phyloP scores from a whole-genome alignment of 495 filamentous ascomycete genomes.

The Penicillium bovifimosum region DNA sequence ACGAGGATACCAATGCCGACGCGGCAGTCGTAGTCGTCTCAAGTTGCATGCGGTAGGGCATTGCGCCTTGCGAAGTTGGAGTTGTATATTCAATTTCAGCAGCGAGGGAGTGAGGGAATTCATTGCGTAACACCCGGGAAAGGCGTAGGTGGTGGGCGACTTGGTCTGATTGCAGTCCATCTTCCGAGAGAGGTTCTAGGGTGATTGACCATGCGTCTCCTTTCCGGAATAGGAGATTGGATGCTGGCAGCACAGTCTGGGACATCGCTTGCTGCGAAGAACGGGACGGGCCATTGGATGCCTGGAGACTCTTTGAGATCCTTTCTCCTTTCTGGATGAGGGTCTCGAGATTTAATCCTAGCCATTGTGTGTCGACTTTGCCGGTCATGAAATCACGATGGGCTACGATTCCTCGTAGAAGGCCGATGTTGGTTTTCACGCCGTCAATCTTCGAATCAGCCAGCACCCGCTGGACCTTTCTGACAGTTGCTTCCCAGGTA shows the following conservation, averaged over 20 bases:
- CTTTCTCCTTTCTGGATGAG: constrained; percentile 30
- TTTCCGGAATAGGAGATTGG: constrained; percentile 46
- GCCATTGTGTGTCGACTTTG: constrained; percentile 52
- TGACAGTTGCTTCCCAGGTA: constrained; percentile 44
- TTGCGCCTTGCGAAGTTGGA: constrained; percentile 22
- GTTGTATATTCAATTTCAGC: constrained; percentile 53
- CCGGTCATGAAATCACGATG: constrained; percentile 43
- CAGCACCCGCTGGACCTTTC: constrained; percentile 49
- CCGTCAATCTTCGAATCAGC: constrained; percentile 49
- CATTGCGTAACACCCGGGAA: constrained; percentile 50
- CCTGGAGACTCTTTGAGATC: constrained; percentile 15
- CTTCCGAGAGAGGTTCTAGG: constrained; percentile 29
- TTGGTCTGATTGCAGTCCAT: constrained; percentile 8
- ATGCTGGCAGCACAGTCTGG: constrained; percentile 16
- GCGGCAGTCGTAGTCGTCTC: constrained; percentile 45
- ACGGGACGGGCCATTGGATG: background rate
- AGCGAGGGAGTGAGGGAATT: constrained; percentile 50
- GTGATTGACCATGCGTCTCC: constrained; percentile 54
- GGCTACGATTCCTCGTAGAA: constrained; percentile 48
- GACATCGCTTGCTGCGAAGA: constrained; percentile 3
- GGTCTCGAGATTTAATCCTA: constrained; percentile 42
- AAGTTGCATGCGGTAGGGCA: constrained; percentile 42
- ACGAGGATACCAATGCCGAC: constrained; percentile 39
- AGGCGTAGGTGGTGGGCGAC: constrained; percentile 44
- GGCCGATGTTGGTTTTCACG: constrained; percentile 50